Conservation (phyloP, 352 stramenopile species). For the Phytophthora sansomeana region DNA sequence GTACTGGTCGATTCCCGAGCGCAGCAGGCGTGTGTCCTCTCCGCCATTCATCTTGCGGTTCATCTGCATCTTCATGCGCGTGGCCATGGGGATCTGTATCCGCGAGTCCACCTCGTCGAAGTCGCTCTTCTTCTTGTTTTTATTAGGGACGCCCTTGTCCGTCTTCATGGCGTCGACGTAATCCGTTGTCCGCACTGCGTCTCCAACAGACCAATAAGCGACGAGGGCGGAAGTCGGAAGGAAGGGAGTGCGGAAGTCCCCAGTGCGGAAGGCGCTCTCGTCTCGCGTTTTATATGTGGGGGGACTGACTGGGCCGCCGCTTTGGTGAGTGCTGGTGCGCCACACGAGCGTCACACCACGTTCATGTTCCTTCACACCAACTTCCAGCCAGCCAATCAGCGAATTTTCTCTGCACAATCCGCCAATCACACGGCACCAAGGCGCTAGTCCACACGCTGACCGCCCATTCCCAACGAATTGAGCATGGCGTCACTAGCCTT, state of each 20-base stretch:
- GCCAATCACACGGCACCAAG: conserved; percentile 21
- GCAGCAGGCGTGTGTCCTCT: conserved; percentile 47
- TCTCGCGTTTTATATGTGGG: conserved; percentile 20
- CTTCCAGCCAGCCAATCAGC: conserved; percentile 11
- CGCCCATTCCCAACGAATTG: conserved; percentile 3
- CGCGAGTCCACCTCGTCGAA: conserved; percentile 71
- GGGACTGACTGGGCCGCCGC: conserved; percentile 7
- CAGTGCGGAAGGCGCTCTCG: too few species aligned
- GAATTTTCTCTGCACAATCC: background rate
- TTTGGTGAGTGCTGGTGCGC: conserved; percentile 20
- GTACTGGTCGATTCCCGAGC: conserved; percentile 76
- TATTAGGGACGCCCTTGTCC: conserved; percentile 18
- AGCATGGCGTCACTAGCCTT: conserved; percentile 37
- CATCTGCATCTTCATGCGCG: conserved; percentile 60
- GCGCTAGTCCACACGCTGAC: conserved; percentile 32
- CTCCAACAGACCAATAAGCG: too few species aligned
- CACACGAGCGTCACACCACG: conserved; percentile 9
- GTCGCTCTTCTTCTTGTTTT: conserved; percentile 25
- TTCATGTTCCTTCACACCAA: background rate
- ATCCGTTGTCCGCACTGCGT: background rate
- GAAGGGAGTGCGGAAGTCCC: too few species aligned
- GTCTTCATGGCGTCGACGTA: conserved; percentile 36
- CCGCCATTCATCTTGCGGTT: conserved; percentile 48
- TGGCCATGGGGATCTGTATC: conserved; percentile 75
- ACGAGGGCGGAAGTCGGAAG: too few species aligned